These are phyloP conservation scores for Alternaria brassicicola DNA, from an alignment of 2,329 filamentous ascomycete species.

Conservation along the genomic window DNA sequence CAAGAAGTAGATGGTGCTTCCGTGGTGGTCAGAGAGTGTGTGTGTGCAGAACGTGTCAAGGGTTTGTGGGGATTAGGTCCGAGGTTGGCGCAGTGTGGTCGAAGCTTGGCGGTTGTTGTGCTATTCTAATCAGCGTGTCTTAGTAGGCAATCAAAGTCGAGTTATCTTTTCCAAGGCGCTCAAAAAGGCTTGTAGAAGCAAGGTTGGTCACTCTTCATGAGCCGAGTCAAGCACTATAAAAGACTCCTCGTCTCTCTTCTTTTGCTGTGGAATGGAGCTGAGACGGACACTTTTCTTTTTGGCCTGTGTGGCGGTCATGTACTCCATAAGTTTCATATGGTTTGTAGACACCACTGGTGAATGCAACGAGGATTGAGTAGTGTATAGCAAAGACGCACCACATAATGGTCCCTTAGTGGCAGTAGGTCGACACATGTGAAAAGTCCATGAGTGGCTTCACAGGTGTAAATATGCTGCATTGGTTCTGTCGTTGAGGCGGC, in stretches of 20 bases:
- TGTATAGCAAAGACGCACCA: background rate
- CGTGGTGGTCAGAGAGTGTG: background rate
- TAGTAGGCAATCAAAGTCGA: background rate
- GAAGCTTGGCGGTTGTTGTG: background rate
- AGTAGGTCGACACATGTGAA: background rate
- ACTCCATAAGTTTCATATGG: background rate
- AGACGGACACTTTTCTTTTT: background rate
- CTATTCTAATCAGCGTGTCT: background rate
- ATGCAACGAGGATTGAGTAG: background rate
- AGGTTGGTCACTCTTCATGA: background rate
- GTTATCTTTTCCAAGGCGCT: background rate
- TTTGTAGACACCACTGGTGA: background rate
- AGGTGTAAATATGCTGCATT: background rate
- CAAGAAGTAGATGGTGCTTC: conserved; percentile 17
- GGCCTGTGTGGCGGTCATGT: too few relatives aligned
- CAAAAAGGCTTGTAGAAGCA: background rate
- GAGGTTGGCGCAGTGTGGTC: background rate
- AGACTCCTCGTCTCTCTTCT: background rate
- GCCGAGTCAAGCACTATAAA: background rate
- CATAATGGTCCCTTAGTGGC: background rate
- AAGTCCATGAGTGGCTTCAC: background rate
- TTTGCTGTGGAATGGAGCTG: background rate
- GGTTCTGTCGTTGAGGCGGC: too few relatives aligned
- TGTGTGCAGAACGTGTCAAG: background rate
- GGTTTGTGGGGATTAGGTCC: background rate